A percentile compares a stretch with the other conserved stretches of the same genome.
Conservation (phyloP, 2,329 filamentous ascomycete genomes). For the Pseudonectria buxi region DNA sequence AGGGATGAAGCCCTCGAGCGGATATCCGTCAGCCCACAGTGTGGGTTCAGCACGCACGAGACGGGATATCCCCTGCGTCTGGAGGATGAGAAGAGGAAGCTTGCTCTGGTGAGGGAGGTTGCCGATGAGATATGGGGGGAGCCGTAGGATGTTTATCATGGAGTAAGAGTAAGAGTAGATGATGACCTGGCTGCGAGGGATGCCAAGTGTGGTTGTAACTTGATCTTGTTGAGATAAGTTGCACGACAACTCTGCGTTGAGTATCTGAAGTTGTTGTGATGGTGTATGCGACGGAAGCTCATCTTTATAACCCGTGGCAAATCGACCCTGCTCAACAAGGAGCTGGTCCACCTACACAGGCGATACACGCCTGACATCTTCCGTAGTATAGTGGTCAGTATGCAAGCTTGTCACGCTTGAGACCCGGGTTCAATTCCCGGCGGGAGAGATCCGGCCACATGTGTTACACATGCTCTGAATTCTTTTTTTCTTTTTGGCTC, state of each 20-base stretch:
- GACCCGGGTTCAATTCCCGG: constrained; percentile 20
- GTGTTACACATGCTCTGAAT: constrained; percentile 8
- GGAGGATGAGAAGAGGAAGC: constrained; percentile 67
- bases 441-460: constrained; percentile 19
- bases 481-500: constrained; percentile 8
- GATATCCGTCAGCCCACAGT: constrained; percentile 63
- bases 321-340: constrained; percentile 5
- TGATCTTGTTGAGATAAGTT: too few species aligned
- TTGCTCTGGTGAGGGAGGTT: constrained; percentile 62
- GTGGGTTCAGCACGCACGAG: constrained; percentile 68
- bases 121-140: constrained; percentile 64
- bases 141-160: too few species aligned
- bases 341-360: constrained; percentile 13
- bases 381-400: constrained; percentile 19
- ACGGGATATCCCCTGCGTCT: constrained; percentile 62
- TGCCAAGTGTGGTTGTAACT: too few species aligned
- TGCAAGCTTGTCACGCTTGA: constrained; percentile 18
- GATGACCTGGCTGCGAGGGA: constrained; percentile 11
- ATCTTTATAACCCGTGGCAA: too few species aligned
- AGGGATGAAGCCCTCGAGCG: constrained; percentile 62
- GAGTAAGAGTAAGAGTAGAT: too few species aligned
- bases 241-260: too few species aligned
- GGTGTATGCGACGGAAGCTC: too few species aligned
- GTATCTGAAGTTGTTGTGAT: too few species aligned
- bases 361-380: constrained; percentile 10